Percentiles rank a stretch among this genome's conserved stretches.
phyloP scores from a whole-genome alignment of 805 yeast species.

The Cyberlindnera subsufficiens region DNA sequence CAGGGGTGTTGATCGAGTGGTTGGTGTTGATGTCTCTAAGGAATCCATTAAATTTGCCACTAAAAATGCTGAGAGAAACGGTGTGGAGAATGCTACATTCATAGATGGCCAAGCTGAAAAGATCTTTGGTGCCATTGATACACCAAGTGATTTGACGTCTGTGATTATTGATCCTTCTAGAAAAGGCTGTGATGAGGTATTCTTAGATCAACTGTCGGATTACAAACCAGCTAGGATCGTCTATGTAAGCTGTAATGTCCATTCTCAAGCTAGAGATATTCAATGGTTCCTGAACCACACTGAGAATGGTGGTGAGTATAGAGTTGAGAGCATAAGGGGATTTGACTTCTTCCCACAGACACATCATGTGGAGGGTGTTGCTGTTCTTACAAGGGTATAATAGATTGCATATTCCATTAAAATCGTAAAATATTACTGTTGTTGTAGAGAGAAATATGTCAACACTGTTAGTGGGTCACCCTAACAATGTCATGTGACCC shows the following conservation, averaged over 20 bases:
- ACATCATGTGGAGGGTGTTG: slow-evolving; percentile 86
- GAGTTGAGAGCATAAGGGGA: slow-evolving; percentile 80
- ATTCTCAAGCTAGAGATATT: slow-evolving; percentile 92
- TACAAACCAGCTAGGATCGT: slow-evolving; percentile 83
- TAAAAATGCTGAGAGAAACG: slow-evolving; percentile 70
- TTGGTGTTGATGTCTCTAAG: slow-evolving; percentile 92
- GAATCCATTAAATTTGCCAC: slow-evolving; percentile 87
- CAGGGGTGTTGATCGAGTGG: slow-evolving; percentile 69
- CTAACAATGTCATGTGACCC: slow-evolving; percentile 5
- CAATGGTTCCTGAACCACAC: slow-evolving; percentile 74
- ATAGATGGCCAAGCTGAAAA: slow-evolving; percentile 90
- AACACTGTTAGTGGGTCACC: background rate
- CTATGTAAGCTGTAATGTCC: slow-evolving; percentile 96
- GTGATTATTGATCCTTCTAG: slow-evolving; percentile 96
- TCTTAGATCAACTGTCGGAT: slow-evolving; percentile 76
- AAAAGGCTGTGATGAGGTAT: slow-evolving; percentile 90
- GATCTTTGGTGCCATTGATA: slow-evolving; percentile 72
- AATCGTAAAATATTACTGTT: too few relatives aligned
- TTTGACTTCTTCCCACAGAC: slow-evolving; percentile 97
- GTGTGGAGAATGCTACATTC: slow-evolving; percentile 72
- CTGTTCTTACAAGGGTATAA: slow-evolving; percentile 47
- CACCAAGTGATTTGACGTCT: slow-evolving; percentile 72
- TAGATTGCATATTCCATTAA: background rate
- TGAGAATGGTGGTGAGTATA: slow-evolving; percentile 53
- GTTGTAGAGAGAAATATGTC: too few relatives aligned